Base-by-base conservation (phyloP, 106 monocot species). In the Triglochin maritima region DNA sequence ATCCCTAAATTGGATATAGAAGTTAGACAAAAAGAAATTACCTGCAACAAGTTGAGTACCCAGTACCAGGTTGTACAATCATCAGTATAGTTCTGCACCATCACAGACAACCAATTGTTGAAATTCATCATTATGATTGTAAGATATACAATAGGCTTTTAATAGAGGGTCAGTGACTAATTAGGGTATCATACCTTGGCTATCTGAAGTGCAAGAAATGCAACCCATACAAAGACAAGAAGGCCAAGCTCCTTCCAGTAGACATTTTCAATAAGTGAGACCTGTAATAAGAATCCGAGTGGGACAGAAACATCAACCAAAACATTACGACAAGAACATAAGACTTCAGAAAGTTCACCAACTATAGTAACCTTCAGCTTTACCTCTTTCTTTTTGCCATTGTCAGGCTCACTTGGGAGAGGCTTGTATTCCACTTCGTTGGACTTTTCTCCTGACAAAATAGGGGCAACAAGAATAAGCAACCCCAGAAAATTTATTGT, bases 171-270 rank as follows among this genome's bases (percentile, higher is more conserved):
- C 0, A 29, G 29, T 29, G 29, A 29, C 29, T 29, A 29, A 29
- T 29, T 29, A 16, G 17, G 41, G 11, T 4, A n/a, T 17, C 17
- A n/a, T 50, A 79, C 85, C 75, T 85, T 85, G 3, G 75, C 9
- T 59, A 85, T 59, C 58, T 85, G 85, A 46, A 85, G 72, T 9
- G 49, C 69, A 17, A 85, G 81, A 64, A 85, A 81, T 11, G 81
- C 60, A 3, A 72, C 51, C 85, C 85, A 85, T 6, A 85, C 84
- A 58, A 85, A 69, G 14, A 63, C 55, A 51, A 85, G 79, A 67
- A 85, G 85, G 2, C 85, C 85, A 54, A 85, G 81, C 58, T 85
- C 85, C 66, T 79, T 85, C 81, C 85, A 85, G 75, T 59, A 81
- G 60, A 81, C 79, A 73, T 85, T 85, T 66, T 79, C 64, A 15